Evolutionary conservation across 2,329 filamentous ascomycete genomes (phyloP).

Genomic region (Allantophomopsis cytisporea): DNA sequence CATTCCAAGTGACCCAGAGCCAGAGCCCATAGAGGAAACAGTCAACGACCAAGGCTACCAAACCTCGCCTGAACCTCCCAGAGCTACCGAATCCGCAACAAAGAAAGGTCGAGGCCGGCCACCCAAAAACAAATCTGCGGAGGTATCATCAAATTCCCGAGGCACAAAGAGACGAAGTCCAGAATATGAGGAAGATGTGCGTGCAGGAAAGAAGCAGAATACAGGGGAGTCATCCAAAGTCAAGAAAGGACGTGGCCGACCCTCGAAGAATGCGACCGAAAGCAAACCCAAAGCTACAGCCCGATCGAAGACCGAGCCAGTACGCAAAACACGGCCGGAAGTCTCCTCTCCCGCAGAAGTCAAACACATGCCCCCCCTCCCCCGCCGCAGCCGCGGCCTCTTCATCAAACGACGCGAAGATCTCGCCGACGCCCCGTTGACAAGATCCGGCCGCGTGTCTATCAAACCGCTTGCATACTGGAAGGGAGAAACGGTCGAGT

Average conservation of each 20-base stretch:
- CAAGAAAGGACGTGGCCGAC: neutral
- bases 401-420: slow-evolving; percentile 33
- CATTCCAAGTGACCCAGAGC: slow-evolving; percentile 6
- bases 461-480: slow-evolving; percentile 73
- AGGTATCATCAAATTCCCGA: too few relatives aligned
- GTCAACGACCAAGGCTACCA: neutral
- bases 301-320: neutral
- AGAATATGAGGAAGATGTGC: slow-evolving; percentile 10
- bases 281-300: neutral
- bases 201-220: slow-evolving; percentile 15
- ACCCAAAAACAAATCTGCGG: slow-evolving; percentile 2
- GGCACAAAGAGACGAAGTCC: too few relatives aligned
- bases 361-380: slow-evolving; percentile 19
- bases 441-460: slow-evolving; percentile 66
- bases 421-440: slow-evolving; percentile 30
- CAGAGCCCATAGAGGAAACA: slow-evolving; percentile 9
- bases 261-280: neutral
- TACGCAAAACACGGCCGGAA: neutral
- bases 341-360: slow-evolving; percentile 9
- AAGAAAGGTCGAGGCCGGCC: slow-evolving; percentile 3
- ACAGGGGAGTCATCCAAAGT: neutral
- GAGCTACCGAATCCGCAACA: slow-evolving; percentile 2
- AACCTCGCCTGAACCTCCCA: neutral
- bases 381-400: slow-evolving; percentile 30
- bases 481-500: slow-evolving; percentile 70